Conservation (phyloP, 2,329 filamentous ascomycete genomes). For the Helotiales sp. region DNA sequence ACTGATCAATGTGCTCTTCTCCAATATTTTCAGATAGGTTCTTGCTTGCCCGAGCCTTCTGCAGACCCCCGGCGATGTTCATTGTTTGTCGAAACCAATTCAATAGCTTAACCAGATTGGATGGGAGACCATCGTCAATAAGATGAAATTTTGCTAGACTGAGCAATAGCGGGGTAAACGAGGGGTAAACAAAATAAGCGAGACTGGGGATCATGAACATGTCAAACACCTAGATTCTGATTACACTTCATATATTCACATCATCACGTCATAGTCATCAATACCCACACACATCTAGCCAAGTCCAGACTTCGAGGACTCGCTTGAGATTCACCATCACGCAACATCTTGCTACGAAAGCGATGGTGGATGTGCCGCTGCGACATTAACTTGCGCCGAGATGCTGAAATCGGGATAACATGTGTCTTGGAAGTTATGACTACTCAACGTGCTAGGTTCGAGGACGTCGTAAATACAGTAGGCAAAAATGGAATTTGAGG, state of each 20-base stretch:
- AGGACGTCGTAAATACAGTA: conserved; percentile 50
- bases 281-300: conserved; percentile 55
- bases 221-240: too few species aligned
- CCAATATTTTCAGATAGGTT: too few species aligned
- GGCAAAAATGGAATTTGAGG: conserved; percentile 50
- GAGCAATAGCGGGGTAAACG: background rate
- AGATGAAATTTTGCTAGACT: background rate
- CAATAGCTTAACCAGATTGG: too few species aligned
- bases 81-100: too few species aligned
- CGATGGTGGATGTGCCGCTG: conserved; percentile 56
- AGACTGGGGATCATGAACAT: background rate
- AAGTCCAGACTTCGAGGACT: conserved; percentile 55
- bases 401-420: conserved; percentile 57
- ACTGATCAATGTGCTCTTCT: too few species aligned
- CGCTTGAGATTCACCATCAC: conserved; percentile 55
- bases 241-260: background rate
- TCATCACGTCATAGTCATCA: conserved; percentile 42
- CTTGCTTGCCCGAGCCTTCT: too few species aligned
- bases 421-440: conserved; percentile 59
- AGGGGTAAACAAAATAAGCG: conserved; percentile 1
- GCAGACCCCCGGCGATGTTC: too few species aligned
- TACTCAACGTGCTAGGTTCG: conserved; percentile 52
- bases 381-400: conserved; percentile 54
- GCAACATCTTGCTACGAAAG: conserved; percentile 50
- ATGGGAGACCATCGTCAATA: too few species aligned